phyloP scores from a whole-genome alignment of 2,329 filamentous ascomycete genomes.

The Cercospora sesami region DNA sequence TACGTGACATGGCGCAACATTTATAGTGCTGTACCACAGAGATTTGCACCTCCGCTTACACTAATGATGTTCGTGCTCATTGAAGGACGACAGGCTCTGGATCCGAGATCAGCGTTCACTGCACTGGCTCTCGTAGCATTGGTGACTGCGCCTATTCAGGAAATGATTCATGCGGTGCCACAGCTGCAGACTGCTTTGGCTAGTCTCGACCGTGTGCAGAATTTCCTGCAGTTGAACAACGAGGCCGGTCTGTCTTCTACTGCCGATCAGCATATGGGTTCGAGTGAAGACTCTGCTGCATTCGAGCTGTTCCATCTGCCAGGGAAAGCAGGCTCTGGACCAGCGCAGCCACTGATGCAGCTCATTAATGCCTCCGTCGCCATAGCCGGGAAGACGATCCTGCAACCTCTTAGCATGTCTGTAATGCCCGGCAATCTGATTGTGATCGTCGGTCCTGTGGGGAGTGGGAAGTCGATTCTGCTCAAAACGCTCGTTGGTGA shows the following conservation, averaged over 20 bases:
- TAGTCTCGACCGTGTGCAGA: slow-evolving; percentile 26
- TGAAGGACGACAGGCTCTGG: slow-evolving; percentile 15
- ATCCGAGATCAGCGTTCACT: slow-evolving; percentile 24
- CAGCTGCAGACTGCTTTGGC: slow-evolving; percentile 22
- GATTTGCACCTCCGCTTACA: slow-evolving; percentile 21
- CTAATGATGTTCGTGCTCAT: slow-evolving; percentile 25
- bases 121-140: slow-evolving; percentile 23
- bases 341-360: neutral
- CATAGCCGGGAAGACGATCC: slow-evolving; percentile 8
- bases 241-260: neutral
- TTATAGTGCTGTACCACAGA: slow-evolving; percentile 14
- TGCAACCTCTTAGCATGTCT: slow-evolving; percentile 12
- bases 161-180: slow-evolving; percentile 27
- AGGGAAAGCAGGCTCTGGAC: neutral
- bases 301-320: slow-evolving; percentile 8
- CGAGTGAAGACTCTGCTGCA: neutral
- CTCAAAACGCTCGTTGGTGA: slow-evolving; percentile 23
- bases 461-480: slow-evolving; percentile 20
- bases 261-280: neutral
- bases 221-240: slow-evolving; percentile 18
- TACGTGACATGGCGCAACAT: slow-evolving; percentile 28
- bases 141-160: slow-evolving; percentile 19
- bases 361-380: slow-evolving; percentile 10
- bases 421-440: neutral
- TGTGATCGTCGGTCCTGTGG: slow-evolving; percentile 20